phyloP scores from a whole-genome alignment of 768 basidiomycete genomes.

The Hypholoma fasciculare region DNA sequence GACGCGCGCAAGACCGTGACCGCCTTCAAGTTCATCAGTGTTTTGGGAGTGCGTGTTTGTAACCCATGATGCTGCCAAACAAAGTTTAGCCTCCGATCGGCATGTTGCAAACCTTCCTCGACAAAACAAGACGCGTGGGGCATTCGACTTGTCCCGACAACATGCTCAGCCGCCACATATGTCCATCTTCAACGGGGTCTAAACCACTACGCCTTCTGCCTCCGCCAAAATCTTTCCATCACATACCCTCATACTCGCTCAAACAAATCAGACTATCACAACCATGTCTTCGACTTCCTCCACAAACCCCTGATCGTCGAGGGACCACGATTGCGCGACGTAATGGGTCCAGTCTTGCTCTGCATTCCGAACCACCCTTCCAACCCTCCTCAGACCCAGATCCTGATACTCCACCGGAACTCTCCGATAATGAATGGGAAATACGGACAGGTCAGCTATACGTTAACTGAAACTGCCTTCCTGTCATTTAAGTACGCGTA shows the following conservation, averaged over 20 bases:
- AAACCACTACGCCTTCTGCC: background rate
- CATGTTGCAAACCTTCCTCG: constrained; percentile 7
- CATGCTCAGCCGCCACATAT: constrained; percentile 24
- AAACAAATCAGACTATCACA: constrained; percentile 1
- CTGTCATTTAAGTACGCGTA: background rate
- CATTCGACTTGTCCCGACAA: background rate
- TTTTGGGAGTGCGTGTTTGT: constrained; percentile 14
- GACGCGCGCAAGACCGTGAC: too few relatives aligned
- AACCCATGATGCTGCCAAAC: constrained; percentile 19
- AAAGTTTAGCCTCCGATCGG: constrained; percentile 6
- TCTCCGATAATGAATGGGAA: constrained; percentile 79
- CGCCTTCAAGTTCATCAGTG: too few relatives aligned
- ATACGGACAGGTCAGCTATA: constrained; percentile 63
- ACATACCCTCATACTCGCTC: background rate
- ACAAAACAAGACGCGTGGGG: background rate
- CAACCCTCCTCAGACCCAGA: constrained; percentile 30
- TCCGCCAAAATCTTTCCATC: background rate
- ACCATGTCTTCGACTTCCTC: constrained; percentile 2
- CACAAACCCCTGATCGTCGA: background rate
- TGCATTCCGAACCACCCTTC: constrained; percentile 34
- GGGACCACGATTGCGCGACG: constrained; percentile 5
- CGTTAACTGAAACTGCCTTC: background rate
- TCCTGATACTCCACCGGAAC: constrained; percentile 23
- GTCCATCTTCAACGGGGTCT: background rate
- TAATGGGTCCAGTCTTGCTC: constrained; percentile 29